Evolutionary conservation across 2,329 filamentous ascomycete species (phyloP).

Genomic region (Diaporthe capsici): DNA sequence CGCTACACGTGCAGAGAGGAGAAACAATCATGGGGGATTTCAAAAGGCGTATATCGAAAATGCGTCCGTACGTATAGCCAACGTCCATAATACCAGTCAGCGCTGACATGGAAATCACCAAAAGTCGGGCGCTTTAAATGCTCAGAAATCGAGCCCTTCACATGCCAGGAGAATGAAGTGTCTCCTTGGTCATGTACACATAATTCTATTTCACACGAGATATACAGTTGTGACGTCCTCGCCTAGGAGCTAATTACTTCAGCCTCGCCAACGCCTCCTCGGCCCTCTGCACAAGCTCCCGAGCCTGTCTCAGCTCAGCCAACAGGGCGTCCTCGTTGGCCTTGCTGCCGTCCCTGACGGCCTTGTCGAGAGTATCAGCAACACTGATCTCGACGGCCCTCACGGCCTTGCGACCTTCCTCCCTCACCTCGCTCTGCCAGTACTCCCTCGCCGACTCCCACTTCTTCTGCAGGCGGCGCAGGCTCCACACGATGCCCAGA

Average conservation of each 20-base stretch:
- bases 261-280: constrained; percentile 63
- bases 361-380: constrained; percentile 59
- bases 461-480: constrained; percentile 71
- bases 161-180: neutral
- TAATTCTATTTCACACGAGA: constrained; percentile 44
- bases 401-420: constrained; percentile 75
- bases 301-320: constrained; percentile 56
- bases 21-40: neutral
- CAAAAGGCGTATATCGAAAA: constrained; percentile 11
- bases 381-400: constrained; percentile 69
- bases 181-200: constrained; percentile 24
- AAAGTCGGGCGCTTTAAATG: neutral
- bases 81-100: constrained; percentile 40
- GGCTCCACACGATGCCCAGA: constrained; percentile 71
- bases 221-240: constrained; percentile 26
- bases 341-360: constrained; percentile 42
- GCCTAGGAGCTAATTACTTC: constrained; percentile 52
- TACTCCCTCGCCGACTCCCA: constrained; percentile 73
- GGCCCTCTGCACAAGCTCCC: constrained; percentile 63
- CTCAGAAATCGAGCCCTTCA: neutral
- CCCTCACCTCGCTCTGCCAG: constrained; percentile 77
- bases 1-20: constrained; percentile 14
- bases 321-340: constrained; percentile 46
- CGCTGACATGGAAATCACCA: constrained; percentile 38
- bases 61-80: constrained; percentile 42